Evolutionary conservation across 495 filamentous ascomycete genomes (phyloP), one percentile per base, ranked within the genome.

Genomic region (Penicillium samsonianum): DNA sequence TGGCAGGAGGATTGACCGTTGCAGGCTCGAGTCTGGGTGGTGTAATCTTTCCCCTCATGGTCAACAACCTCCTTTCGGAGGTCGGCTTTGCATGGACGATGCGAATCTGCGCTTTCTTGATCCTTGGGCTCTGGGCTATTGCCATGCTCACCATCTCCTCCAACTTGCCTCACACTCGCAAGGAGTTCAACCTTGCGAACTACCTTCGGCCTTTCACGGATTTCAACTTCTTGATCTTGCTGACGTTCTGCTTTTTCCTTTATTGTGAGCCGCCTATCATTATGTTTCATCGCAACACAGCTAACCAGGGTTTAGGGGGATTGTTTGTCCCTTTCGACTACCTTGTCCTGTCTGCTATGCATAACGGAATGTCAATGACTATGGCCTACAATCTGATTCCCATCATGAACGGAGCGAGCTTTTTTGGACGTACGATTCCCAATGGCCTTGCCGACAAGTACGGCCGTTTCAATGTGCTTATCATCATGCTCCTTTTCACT

Each of bases 401-500:
- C 17, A 53, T 55, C 17, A 3, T 49, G 50, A 51, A 60, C 60
- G 50, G 61, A 52, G 23, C 54, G 26, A 78, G 82, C 41, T 74
- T 89, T 49, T 78, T 87, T 44, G 88, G 88, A 5, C 81, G 88
- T 22, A 87, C 85, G 50, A 58, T 87, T 5, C 87, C 87, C 4
- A 84, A 83, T 33, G 77, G 77, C 30, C 30, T 31, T 31, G 30
- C 30, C 30, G 89, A 91, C 68, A 80, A 78, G 56, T 20, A 84
- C 35, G 89, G 89, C 1, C 79, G 82, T 19, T 90, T 81, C 75
- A 91, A 91, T 65, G 71, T 80, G 2, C 83, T 87, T 73, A 75
- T 88, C 30, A 49, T 81, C 38, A 84, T 83, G 60, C 71, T 76
- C 5, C 67, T 65, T 26, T 69, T 83, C 51, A 80, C 83, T 0